A percentile compares a stretch with the other conserved stretches of the same genome.
phyloP scores from a whole-genome alignment of 2,329 filamentous ascomycete species.

The Lasiodiplodia gonubiensis region DNA sequence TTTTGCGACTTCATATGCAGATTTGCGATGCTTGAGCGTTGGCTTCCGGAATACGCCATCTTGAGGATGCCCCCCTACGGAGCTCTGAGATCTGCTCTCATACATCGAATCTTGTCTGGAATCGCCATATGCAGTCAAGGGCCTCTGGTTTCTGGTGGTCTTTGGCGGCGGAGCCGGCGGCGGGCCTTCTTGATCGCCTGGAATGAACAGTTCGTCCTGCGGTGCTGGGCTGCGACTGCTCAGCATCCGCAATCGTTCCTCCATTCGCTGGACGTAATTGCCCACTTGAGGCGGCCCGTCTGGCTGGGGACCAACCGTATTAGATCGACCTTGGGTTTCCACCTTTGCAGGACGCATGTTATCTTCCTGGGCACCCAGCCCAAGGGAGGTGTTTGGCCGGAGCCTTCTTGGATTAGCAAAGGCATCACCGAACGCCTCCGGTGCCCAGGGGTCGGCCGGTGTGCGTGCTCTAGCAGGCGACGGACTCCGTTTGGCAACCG shows the following conservation, averaged over 20 bases:
- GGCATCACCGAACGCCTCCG: conserved; percentile 76
- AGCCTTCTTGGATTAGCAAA: conserved; percentile 48
- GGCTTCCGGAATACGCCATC: conserved; percentile 28
- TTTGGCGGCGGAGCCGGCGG: conserved; percentile 69
- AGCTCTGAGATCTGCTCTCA: conserved; percentile 13
- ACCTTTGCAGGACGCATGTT: conserved; percentile 45
- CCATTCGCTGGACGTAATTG: conserved; percentile 92
- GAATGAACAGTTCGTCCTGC: conserved; percentile 59
- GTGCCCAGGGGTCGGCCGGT: conserved; percentile 81
- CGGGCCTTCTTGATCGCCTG: conserved; percentile 47
- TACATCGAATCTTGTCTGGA: conserved; percentile 3
- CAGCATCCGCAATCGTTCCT: conserved; percentile 75
- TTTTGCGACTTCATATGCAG: conserved; percentile 76
- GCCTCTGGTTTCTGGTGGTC: conserved; percentile 51
- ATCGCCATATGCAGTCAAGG: conserved; percentile 29
- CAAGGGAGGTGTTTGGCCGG: conserved; percentile 73
- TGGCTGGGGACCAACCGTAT: conserved; percentile 45
- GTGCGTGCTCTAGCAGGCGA: conserved; percentile 62
- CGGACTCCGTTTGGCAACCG: conserved; percentile 58
- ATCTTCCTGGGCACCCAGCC: conserved; percentile 64
- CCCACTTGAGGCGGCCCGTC: conserved; percentile 73
- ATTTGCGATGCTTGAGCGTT: conserved; percentile 67
- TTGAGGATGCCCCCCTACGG: conserved; percentile 36
- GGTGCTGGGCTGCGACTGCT: conserved; percentile 53
- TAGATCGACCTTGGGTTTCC: conserved; percentile 18